phyloP scores from a whole-genome alignment of 2,329 filamentous ascomycete genomes.

The Talaromyces sp. region DNA sequence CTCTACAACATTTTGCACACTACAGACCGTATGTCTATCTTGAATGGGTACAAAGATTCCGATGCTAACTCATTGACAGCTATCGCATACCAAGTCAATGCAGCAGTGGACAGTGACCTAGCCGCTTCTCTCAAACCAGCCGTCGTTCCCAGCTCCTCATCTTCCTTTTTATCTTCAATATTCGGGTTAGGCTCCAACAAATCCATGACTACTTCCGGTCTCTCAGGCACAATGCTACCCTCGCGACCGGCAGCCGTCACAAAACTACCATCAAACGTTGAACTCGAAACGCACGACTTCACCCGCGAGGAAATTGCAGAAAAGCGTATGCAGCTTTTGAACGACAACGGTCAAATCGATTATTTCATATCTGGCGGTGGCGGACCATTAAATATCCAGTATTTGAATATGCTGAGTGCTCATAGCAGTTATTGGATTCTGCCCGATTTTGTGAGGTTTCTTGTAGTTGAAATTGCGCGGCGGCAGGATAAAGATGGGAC shows the following conservation, averaged over 20 bases:
- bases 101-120: slow-evolving; percentile 78
- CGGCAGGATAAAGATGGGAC: slow-evolving; percentile 62
- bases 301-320: slow-evolving; percentile 88
- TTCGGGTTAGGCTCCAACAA: slow-evolving; percentile 55
- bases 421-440: slow-evolving; percentile 93
- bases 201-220: slow-evolving; percentile 26
- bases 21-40: slow-evolving; percentile 52
- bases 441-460: slow-evolving; percentile 80
- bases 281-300: slow-evolving; percentile 94
- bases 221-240: neutral
- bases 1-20: slow-evolving; percentile 87
- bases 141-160: slow-evolving; percentile 69
- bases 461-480: slow-evolving; percentile 83
- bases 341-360: slow-evolving; percentile 95
- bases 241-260: slow-evolving; percentile 52
- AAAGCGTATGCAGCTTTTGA: slow-evolving; percentile 78
- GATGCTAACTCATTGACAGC: slow-evolving; percentile 38
- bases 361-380: slow-evolving; percentile 80
- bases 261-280: slow-evolving; percentile 66
- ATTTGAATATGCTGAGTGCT: slow-evolving; percentile 92
- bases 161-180: slow-evolving; percentile 61
- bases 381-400: slow-evolving; percentile 89
- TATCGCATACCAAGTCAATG: slow-evolving; percentile 89
- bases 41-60: no score
- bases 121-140: slow-evolving; percentile 71